Conservation (phyloP, 495 filamentous ascomycete genomes). For the Penicillium waksmanii region DNA sequence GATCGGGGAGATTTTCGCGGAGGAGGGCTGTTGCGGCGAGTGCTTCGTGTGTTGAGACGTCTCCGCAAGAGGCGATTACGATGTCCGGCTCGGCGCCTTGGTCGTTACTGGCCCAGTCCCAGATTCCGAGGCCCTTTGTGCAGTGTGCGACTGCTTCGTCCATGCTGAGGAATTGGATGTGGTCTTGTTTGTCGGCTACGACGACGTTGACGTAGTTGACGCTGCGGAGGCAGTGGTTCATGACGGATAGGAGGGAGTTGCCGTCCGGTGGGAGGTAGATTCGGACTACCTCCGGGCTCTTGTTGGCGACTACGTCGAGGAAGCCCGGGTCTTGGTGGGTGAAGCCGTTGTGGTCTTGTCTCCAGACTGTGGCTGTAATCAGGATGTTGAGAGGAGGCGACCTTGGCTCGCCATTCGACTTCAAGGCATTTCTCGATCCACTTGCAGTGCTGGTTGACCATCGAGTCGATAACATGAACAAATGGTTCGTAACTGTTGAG, state of each 20-base stretch:
- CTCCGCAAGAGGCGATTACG: slow-evolving; percentile 72
- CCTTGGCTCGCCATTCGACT: slow-evolving; percentile 68
- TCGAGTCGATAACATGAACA: slow-evolving; percentile 77
- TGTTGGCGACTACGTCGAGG: slow-evolving; percentile 75
- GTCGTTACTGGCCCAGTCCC: slow-evolving; percentile 63
- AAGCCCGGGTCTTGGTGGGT: slow-evolving; percentile 80
- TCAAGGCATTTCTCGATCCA: slow-evolving; percentile 78
- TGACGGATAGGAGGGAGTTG: slow-evolving; percentile 69
- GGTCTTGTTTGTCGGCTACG: slow-evolving; percentile 75
- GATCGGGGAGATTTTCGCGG: slow-evolving; percentile 61
- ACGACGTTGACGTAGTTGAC: slow-evolving; percentile 78
- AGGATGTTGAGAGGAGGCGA: slow-evolving; percentile 75
- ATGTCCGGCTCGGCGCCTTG: slow-evolving; percentile 65
- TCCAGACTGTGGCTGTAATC: slow-evolving; percentile 73
- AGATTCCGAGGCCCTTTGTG: slow-evolving; percentile 67
- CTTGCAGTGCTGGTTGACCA: slow-evolving; percentile 82
- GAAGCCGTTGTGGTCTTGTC: slow-evolving; percentile 81
- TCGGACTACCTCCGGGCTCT: slow-evolving; percentile 72
- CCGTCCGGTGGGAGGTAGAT: slow-evolving; percentile 78
- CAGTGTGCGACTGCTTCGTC: slow-evolving; percentile 69
- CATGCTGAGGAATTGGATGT: slow-evolving; percentile 72
- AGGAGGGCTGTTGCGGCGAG: slow-evolving; percentile 69
- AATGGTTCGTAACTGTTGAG: slow-evolving; percentile 80
- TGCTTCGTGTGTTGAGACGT: slow-evolving; percentile 70
- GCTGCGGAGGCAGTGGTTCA: slow-evolving; percentile 70